phyloP scores from a whole-genome alignment of 805 yeast species.

The Candida rishiriensis region DNA sequence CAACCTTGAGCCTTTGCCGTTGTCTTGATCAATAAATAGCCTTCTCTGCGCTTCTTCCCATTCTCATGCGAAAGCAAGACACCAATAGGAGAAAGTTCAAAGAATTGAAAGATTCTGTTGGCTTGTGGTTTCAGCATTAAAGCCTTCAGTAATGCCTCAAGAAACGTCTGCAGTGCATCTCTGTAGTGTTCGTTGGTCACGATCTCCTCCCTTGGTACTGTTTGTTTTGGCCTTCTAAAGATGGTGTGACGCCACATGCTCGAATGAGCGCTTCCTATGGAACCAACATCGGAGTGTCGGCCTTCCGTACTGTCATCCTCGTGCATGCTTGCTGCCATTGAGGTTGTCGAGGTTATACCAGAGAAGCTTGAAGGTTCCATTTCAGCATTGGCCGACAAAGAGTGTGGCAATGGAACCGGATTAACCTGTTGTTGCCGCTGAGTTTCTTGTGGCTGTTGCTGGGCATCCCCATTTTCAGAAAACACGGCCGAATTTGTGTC shows the following conservation, averaged over 20 bases:
- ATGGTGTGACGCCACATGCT: slow-evolving; percentile 7
- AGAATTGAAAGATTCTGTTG: slow-evolving; percentile 76
- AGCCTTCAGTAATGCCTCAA: slow-evolving; percentile 53
- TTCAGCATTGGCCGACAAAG: slow-evolving; percentile 3
- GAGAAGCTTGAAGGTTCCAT: neutral
- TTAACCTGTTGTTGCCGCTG: neutral
- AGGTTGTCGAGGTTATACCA: neutral
- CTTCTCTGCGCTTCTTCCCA: slow-evolving; percentile 85
- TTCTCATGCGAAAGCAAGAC: slow-evolving; percentile 78
- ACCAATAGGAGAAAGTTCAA: slow-evolving; percentile 87
- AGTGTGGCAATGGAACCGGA: neutral
- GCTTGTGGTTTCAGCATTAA: slow-evolving; percentile 76
- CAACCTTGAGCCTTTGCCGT: slow-evolving; percentile 90
- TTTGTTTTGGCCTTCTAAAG: slow-evolving; percentile 6
- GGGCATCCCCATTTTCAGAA: no score
- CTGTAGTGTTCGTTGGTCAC: slow-evolving; percentile 32
- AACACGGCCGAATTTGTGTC: no score
- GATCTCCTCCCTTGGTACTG: slow-evolving; percentile 1
- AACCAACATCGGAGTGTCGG: slow-evolving; percentile 2
- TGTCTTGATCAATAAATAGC: slow-evolving; percentile 72
- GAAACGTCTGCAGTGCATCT: slow-evolving; percentile 57
- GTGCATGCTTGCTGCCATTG: neutral
- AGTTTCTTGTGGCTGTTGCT: neutral
- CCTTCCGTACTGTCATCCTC: neutral
- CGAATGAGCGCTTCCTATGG: slow-evolving; percentile 9